Evolutionary conservation across 2,329 filamentous ascomycete species (phyloP), one percentile per base, ranked within the genome.

Genomic region (Pseudogymnoascus sp.): DNA sequence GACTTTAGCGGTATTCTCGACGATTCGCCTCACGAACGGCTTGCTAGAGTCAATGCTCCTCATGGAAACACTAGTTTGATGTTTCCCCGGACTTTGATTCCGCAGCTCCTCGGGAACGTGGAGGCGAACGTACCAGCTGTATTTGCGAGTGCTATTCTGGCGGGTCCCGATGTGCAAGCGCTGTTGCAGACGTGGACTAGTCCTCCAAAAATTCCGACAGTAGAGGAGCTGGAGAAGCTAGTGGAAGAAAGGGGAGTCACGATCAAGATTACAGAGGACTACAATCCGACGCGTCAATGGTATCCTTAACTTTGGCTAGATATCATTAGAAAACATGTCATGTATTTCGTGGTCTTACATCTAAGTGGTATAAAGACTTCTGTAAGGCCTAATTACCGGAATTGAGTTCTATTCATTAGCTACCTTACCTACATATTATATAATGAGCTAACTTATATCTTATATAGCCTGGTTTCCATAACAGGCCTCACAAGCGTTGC

Each of bases 21-120:
- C 37, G 5, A n/a, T 16, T 64, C 54, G n/a, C 31, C 19, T 10
- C 34, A 25, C 14, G 19, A 31, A 31, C 57, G 63, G 21, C 36
- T 57, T 6, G 63, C 54, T 10, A 61, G 63, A 25, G 57, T 62
- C 28, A 25, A 62, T 39, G 39, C 14, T 5, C 63, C 63, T 28
- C 54, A 64, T 64, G 63, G 63, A 48, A 64, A 62, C 34, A 62
- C 63, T 7, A 64, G 36, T 48, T 16, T 64, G 4, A 64, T 64
- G 54, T 64, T 64, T 62, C 51, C 63, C 11, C 41, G 63, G 14
- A 64, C 54, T 14, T 21, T 45, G 10, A 39, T 64, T 45, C 54
- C 54, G 19, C 63, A 64, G 23, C n/a, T 64, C 28, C 34, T 11
- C 13, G 63, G 63, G 21, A 37, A 64, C 14, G 36, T 64, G 8